Evolutionary conservation across 2,329 filamentous ascomycete species (phyloP).

Genomic region (Hymenoscyphus fructigenus): DNA sequence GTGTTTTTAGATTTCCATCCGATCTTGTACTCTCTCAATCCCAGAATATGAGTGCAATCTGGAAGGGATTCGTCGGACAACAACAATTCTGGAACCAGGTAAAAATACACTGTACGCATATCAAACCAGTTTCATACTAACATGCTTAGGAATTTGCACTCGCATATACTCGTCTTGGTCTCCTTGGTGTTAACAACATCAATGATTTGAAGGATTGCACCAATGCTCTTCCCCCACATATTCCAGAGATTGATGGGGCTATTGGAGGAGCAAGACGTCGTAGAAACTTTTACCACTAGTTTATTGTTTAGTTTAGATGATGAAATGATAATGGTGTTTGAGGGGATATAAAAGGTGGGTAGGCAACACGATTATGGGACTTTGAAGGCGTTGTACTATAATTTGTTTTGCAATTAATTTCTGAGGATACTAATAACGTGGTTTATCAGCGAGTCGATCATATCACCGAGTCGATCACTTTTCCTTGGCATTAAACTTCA

Average conservation of each 20-base stretch:
- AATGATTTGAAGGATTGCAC: constrained; percentile 45
- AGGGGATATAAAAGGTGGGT: background rate
- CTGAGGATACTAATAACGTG: too few relatives aligned
- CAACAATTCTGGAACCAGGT: constrained; percentile 45
- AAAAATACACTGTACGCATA: constrained; percentile 20
- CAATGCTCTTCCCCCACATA: constrained; percentile 37
- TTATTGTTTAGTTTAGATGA: background rate
- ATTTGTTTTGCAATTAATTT: background rate
- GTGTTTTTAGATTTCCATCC: constrained; percentile 38
- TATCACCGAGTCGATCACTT: too few relatives aligned
- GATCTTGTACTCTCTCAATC: constrained; percentile 24
- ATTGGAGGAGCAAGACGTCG: constrained; percentile 4
- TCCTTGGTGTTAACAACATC: constrained; percentile 47
- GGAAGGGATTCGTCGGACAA: constrained; percentile 41
- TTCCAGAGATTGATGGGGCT: background rate
- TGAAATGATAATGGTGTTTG: background rate
- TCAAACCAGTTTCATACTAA: constrained; percentile 11
- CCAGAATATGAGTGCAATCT: constrained; percentile 38
- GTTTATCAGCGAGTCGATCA: too few relatives aligned
- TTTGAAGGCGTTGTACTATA: background rate
- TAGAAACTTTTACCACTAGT: constrained; percentile 1
- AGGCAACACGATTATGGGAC: background rate
- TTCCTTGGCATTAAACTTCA: too few relatives aligned
- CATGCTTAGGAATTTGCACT: constrained; percentile 39
- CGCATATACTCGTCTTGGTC: constrained; percentile 45